Evolutionary conservation across 192 early-diverging fungal species (phyloP), one percentile per base, ranked within the genome.

Genomic region (Coemansia sp.): DNA sequence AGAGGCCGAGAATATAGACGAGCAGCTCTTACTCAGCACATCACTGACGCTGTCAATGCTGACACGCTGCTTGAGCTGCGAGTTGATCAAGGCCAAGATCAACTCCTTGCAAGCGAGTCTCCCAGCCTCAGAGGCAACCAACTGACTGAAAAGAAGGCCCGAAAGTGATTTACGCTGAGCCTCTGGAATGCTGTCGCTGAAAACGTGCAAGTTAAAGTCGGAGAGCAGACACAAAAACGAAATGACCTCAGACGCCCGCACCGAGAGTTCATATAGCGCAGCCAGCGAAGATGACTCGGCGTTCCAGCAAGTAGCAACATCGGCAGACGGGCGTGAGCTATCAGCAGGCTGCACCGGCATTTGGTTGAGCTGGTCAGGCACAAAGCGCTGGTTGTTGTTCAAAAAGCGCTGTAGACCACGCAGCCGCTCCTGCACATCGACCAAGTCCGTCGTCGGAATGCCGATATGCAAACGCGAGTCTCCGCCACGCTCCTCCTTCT

Each of bases 1-100:
- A 11, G 83, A 76, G 1, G 81, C 64, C 15, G 76, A 83, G 69
- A 89, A 92, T 66, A 93, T 85, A 0, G 84, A 77, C 35, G 85
- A 81, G 69, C 92, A 93, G 12, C 84, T 80, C 24, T 84, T 71
- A 66, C 85, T 84, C 50, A 93, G 73, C 35, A 86, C 79, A 32
- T 88, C 85, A 49, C 86, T 87, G 44, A 93, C 80, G 32, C 74
- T 78, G 43, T 89, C 76, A 61, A 87, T 85, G 64, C 82, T 80
- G 40, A 78, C 70, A 34, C 63, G n/a, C 67, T 78, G 80, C 55
- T 78, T 66, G 20, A 85, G 37, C 75, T 89, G 88, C 27, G 83
- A 73, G 62, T 89, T 86, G 58, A 93, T 85, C 53, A 90, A 76
- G 11, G 86, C 87, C 38, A 87, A 62, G 73, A 92, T 89, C 71